Base-by-base conservation (phyloP, 2,329 filamentous ascomycete species). In the Talaromyces sp. region DNA sequence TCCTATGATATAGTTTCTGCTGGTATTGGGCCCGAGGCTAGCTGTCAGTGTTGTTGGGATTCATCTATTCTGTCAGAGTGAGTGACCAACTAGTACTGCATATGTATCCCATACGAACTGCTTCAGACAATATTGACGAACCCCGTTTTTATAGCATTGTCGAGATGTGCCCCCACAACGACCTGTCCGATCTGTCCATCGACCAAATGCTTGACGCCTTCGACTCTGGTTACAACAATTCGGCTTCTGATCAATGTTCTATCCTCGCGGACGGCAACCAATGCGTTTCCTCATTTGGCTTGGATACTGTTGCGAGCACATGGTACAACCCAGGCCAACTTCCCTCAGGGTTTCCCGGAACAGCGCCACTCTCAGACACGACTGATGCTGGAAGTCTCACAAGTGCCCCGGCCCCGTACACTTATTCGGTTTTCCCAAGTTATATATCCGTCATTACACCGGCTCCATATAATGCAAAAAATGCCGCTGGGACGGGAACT, bases 1-100 rank as follows among this genome's bases (percentile, higher is more conserved):
- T 8, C 25, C 25, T 29, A 53, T n/a, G 17, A n/a, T 29, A 31
- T 53, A n/a, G 49, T 53, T 53, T 53, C 49, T 10, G 49, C 49
- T n/a, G 49, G 49, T 11, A 6, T 53, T 53, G 25, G 25, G 1
- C 5, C 27, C 3, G 49, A 53, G 15, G 49, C 49, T 53, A 53
- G 49, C 25, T 53, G 49, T n/a, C 49, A 53, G 49, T 53, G 49
- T 10, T 53, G 49, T 53, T 53, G 49, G 49, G 49, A 53, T 53
- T 53, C 49, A n/a, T 53, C 49, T 53, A 53, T 53, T n/a, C 15
- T 53, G 17, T 53, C 49, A 10, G 8, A 53, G 49, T 53, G 27
- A n/a, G 49, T 53, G 25, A n/a, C 15, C 47, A n/a, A 10, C 27
- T 31, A 31, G 4, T 31, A 29, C 27, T 29, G 15, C 22, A 15